Conservation (phyloP, 2,329 filamentous ascomycete species). For the Fusarium denticulatum region DNA sequence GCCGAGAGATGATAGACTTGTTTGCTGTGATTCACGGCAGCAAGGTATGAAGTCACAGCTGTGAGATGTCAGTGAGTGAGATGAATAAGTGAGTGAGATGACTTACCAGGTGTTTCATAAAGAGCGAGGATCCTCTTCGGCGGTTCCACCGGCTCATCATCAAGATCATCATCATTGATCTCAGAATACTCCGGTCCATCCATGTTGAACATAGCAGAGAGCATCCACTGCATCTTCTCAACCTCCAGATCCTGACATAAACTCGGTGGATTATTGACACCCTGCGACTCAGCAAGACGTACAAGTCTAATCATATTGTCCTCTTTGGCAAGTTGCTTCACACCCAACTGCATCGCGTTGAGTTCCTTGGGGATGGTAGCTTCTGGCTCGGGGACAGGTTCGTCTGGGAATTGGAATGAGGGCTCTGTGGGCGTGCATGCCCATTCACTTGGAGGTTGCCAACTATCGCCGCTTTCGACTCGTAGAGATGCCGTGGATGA, state of each 20-base stretch:
- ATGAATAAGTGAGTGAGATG: accelerated
- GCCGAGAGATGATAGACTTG: constrained; percentile 29
- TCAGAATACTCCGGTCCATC: constrained; percentile 31
- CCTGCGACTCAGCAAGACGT: constrained; percentile 2
- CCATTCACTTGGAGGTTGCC: constrained; percentile 26
- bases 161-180: constrained; percentile 20
- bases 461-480: constrained; percentile 4
- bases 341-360: constrained; percentile 12
- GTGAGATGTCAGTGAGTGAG: not conserved
- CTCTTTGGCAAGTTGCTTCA: constrained; percentile 9
- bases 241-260: constrained; percentile 52
- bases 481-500: constrained; percentile 13
- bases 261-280: not conserved
- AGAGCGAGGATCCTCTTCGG: constrained; percentile 26
- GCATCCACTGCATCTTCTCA: constrained; percentile 68
- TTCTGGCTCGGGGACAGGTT: not conserved
- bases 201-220: constrained; percentile 63
- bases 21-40: constrained; percentile 20
- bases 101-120: constrained; percentile 28
- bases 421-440: constrained; percentile 23
- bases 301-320: constrained; percentile 15
- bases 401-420: not conserved
- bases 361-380: not conserved
- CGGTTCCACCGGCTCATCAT: constrained; percentile 34
- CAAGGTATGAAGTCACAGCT: constrained; percentile 28